Conservation (phyloP, 768 basidiomycete species). For the Sporobolomyces roseus region DNA sequence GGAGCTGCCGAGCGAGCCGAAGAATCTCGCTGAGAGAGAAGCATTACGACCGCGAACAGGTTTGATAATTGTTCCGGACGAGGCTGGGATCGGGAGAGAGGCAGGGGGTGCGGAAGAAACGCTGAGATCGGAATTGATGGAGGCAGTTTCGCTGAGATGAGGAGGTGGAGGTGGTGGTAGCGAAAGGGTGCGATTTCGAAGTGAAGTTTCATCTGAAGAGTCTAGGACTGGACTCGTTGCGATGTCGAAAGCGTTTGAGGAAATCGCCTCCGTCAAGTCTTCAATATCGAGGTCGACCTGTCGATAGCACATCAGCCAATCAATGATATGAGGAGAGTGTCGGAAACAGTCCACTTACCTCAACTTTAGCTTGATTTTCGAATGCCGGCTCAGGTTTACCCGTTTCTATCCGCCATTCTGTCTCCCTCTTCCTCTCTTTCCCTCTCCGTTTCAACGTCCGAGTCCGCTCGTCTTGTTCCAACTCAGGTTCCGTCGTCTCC, state of each 20-base stretch:
- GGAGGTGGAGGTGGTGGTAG: neutral
- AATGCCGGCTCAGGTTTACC: neutral
- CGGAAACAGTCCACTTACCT: too few species aligned
- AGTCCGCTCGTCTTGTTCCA: neutral
- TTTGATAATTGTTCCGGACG: constrained; percentile 16
- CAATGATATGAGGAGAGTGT: too few species aligned
- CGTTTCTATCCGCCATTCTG: constrained; percentile 20
- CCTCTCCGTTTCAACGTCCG: neutral
- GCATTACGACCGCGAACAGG: constrained; percentile 20
- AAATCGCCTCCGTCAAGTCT: constrained; percentile 37
- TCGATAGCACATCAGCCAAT: too few species aligned
- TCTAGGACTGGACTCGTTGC: constrained; percentile 5
- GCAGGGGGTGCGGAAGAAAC: neutral
- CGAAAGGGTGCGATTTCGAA: neutral
- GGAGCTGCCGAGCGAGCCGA: constrained; percentile 14
- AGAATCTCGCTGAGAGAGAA: constrained; percentile 36
- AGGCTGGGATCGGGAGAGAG: neutral
- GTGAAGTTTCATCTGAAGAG: neutral
- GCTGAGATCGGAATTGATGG: neutral
- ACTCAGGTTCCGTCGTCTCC: neutral
- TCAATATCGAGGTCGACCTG: constrained; percentile 37
- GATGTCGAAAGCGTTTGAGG: constrained; percentile 38
- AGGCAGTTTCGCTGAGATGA: neutral
- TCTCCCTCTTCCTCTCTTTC: neutral
- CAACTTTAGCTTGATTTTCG: neutral